phyloP scores from a whole-genome alignment of 2,329 filamentous ascomycete genomes.

The Neonectria hederae region DNA sequence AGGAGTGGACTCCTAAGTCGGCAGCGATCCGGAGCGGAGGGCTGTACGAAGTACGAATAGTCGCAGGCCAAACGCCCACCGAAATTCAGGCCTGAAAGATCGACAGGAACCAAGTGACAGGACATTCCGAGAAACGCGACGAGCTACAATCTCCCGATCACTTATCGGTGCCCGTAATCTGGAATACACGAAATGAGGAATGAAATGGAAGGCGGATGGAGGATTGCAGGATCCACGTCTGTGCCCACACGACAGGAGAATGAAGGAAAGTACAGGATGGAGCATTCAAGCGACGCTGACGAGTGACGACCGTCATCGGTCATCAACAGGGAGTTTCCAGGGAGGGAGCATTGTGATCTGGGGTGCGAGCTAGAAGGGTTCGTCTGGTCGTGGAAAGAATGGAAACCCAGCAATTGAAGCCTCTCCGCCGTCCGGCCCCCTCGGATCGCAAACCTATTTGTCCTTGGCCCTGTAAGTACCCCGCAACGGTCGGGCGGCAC shows the following conservation, averaged over 20 bases:
- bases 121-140: conserved; percentile 24
- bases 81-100: conserved; percentile 31
- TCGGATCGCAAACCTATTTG: conserved; percentile 43
- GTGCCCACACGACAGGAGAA: conserved; percentile 7
- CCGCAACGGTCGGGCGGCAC: conserved; percentile 43
- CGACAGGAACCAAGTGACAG: conserved; percentile 34
- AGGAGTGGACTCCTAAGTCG: conserved; percentile 1
- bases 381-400: conserved; percentile 36
- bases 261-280: not conserved
- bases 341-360: conserved; percentile 7
- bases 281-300: not conserved
- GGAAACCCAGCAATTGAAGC: conserved; percentile 31
- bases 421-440: conserved; percentile 35
- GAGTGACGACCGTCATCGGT: not conserved
- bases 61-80: not conserved
- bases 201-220: not conserved
- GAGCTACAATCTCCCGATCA: conserved; percentile 2
- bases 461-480: conserved; percentile 35
- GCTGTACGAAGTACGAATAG: not conserved
- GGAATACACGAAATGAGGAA: conserved; percentile 28
- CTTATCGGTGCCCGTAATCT: not conserved
- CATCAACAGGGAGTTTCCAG: conserved; percentile 17
- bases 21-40: not conserved
- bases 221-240: conserved; percentile 9
- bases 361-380: conserved; percentile 33